phyloP scores from a whole-genome alignment of 495 filamentous ascomycete genomes.

The Astrothelium subdiscretum region DNA sequence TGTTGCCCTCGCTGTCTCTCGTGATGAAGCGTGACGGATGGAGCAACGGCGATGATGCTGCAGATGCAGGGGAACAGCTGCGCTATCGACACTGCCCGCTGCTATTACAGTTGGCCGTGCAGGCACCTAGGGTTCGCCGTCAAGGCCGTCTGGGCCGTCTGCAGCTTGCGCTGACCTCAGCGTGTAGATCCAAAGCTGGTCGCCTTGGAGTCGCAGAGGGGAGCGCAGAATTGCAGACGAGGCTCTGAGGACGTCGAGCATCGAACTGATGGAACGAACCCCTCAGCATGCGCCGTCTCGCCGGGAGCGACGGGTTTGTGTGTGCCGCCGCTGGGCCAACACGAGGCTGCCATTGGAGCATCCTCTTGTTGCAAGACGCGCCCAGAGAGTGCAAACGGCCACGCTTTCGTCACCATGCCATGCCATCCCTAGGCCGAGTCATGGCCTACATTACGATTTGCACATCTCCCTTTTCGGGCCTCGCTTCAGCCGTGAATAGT shows the following conservation, averaged over 20 bases:
- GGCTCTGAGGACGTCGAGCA: too few species aligned
- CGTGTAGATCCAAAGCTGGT: too few species aligned
- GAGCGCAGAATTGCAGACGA: background rate
- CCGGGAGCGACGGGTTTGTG: background rate
- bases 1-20: background rate
- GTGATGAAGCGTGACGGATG: background rate
- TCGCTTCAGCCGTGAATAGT: background rate
- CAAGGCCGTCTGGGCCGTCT: background rate
- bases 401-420: background rate
- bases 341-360: background rate
- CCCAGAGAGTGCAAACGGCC: background rate
- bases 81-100: slow-evolving; percentile 3
- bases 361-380: background rate
- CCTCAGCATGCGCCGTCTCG: background rate
- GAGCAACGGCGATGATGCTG: slow-evolving; percentile 3
- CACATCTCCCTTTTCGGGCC: background rate
- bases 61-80: slow-evolving; percentile 2
- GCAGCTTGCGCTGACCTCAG: slow-evolving; percentile 1
- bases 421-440: too few species aligned
- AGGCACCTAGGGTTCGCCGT: too few species aligned
- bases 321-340: background rate
- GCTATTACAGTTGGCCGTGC: background rate
- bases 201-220: too few species aligned
- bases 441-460: background rate
- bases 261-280: background rate